Evolutionary conservation across 345 rosid species (phyloP).

Genomic region (Geranium rotundifolium): DNA sequence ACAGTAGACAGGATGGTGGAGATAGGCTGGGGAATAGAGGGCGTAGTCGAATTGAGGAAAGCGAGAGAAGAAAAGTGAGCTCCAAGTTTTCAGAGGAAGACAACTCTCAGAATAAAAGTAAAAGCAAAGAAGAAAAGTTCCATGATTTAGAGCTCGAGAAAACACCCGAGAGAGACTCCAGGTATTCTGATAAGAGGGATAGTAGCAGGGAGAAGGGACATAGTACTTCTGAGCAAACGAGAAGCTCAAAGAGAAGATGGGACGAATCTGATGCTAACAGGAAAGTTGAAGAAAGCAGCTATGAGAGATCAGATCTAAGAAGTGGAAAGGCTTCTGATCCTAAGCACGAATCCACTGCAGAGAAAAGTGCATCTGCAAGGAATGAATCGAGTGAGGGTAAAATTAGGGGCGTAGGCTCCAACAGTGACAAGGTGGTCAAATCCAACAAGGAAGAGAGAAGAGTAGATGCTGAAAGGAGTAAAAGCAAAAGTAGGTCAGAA

Average conservation of each 20-base stretch:
- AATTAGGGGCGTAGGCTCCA: slow-evolving; percentile 33
- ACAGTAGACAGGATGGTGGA: slow-evolving; percentile 43
- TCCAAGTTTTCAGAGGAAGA: slow-evolving; percentile 49
- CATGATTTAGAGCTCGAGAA: slow-evolving; percentile 44
- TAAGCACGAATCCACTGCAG: slow-evolving; percentile 42
- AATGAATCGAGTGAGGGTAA: slow-evolving; percentile 49
- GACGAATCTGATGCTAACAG: slow-evolving; percentile 48
- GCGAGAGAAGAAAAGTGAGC: slow-evolving; percentile 47
- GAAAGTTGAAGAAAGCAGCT: slow-evolving; percentile 41
- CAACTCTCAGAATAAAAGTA: slow-evolving; percentile 38
- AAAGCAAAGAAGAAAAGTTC: slow-evolving; percentile 61
- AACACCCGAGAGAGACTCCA: slow-evolving; percentile 45
- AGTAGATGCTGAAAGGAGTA: slow-evolving; percentile 40
- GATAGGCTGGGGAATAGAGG: slow-evolving; percentile 48
- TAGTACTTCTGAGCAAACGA: slow-evolving; percentile 47
- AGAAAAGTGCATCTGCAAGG: slow-evolving; percentile 33
- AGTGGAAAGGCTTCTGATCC: slow-evolving; percentile 55
- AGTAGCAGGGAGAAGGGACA: slow-evolving; percentile 59
- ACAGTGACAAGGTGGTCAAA: slow-evolving; percentile 46
- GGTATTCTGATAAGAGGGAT: slow-evolving; percentile 55
- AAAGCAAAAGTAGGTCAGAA: slow-evolving; percentile 44
- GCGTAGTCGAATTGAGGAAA: slow-evolving; percentile 33
- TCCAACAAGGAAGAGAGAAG: slow-evolving; percentile 58
- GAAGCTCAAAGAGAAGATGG: slow-evolving; percentile 77
- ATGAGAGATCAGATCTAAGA: slow-evolving; percentile 42